Base-by-base conservation (phyloP, 1,139 yeast genomes). In the Hyphopichia khmerensis region DNA sequence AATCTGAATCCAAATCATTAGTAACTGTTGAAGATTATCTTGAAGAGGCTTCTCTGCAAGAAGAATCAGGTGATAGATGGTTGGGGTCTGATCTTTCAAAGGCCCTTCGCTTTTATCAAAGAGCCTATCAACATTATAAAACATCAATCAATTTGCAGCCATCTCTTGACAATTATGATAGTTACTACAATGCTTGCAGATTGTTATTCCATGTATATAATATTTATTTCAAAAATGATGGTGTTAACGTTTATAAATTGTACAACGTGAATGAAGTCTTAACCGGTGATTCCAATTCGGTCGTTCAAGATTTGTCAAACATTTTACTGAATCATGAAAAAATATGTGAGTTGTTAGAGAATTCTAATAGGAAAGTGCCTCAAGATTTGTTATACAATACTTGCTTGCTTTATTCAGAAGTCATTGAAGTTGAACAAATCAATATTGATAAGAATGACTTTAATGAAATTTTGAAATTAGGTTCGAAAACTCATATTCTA, bases 11-110 rank as follows among this genome's bases (percentile, higher is more conserved):
- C 11, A 42, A 50, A 10, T 39, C 48, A 4, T 76, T 75, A 3
- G 49, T 57, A 9, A 69, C 76, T 0, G 64, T 69, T 1, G 79
- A 73, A 21, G 81, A 75, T n/a, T 67, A 50, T 33, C 60, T 76
- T n/a, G 77, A 73, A 34, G 62, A 64, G 43, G 84, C 77, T 0
- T 63, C 77, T 1, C 57, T 59, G 10, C 77, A 74, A 40, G 84
- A 79, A 51, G 83, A 78, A 47, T 72, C 75, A 10, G 84, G 82
- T 0, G 84, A 79, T 49, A 58, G 84, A 42, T 79, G 84, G 84
- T 57, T 75, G 16, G 72, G 79, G 0, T 76, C 82, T 0, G 84
- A 79, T 50, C 54, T 79, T 27, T 59, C 80, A 4, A 79, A 79
- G 49, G 72, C 78, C 1, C 57, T 79, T 31, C 55, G 84, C 34